phyloP scores from a whole-genome alignment of 371 early-diverging fungal species.

The Mucor indicus region DNA sequence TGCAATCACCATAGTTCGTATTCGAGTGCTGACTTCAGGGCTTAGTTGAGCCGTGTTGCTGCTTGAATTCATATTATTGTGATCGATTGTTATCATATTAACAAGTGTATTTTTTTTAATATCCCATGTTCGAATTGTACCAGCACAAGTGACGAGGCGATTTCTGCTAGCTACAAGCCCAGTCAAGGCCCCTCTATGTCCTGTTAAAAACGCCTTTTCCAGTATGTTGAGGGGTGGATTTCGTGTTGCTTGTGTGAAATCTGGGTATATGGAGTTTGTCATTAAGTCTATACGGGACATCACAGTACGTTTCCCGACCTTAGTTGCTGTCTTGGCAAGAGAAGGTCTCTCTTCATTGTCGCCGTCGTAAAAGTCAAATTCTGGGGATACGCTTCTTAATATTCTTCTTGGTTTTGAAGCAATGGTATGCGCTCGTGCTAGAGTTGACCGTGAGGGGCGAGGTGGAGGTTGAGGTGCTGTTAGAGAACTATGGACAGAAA shows the following conservation, averaged over 20 bases:
- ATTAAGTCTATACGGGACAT: conserved; percentile 19
- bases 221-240: conserved; percentile 10
- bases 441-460: conserved; percentile 31
- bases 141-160: conserved; percentile 13
- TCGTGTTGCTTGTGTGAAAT: conserved; percentile 18
- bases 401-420: too few species aligned
- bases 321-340: conserved; percentile 6
- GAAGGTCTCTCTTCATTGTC: conserved; percentile 10
- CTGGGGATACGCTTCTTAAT: not conserved
- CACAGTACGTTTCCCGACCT: too few species aligned
- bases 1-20: conserved; percentile 31
- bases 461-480: conserved; percentile 37
- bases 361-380: too few species aligned
- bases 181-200: conserved; percentile 10
- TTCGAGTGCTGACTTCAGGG: too few species aligned
- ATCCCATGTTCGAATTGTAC: conserved; percentile 15
- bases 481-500: conserved; percentile 2
- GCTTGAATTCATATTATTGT: not conserved
- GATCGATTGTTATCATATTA: conserved; percentile 4
- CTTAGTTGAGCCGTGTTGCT: too few species aligned
- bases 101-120: conserved; percentile 6
- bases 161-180: conserved; percentile 9
- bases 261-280: conserved; percentile 15
- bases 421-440: conserved; percentile 34
- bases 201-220: conserved; percentile 11